Evolutionary conservation across 2,329 filamentous ascomycete genomes (phyloP), one percentile per base, ranked within the genome.

Genomic region (Juglanconis sp.): DNA sequence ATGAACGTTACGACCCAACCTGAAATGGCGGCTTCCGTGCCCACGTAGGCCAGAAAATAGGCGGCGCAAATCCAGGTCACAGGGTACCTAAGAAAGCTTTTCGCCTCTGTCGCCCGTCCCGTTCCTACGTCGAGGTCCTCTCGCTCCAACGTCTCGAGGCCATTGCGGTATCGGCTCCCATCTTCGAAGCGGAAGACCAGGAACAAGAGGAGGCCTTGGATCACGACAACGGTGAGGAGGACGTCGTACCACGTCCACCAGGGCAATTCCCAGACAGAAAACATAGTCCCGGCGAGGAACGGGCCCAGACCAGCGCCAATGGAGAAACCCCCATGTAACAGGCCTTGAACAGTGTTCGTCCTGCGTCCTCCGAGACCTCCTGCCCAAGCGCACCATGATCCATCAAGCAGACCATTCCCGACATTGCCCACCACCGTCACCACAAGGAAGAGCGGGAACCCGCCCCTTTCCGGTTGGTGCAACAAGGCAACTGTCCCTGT

Each of bases 1-100:
- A 79, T 79, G 68, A 76, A 80, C 0, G 76, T 73, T 1, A 79
- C 73, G 9, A 80, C 70, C 78, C 78, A 80, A 36, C 76, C 76
- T 3, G 75, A 78, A 0, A 79, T 76, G 0, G 74, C 73, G 24
- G 72, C 72, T 61, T 80, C 78, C 15, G 74, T 77, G 15, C 77
- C 77, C 4, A 79, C 73, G 60, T 79, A 78, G 4, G 73, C 69
- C 9, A 80, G 73, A 59, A 77, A 77, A 63, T 76, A 80, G 0
- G 68, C 67, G 1, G 76, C 74, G 42, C 76, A 78, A 10, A 76
- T 65, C 75, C 76, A 79, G 0, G 72, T 74, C 0, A 73, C 74
- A 1, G 59, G 66, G 44, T 74, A 67, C 1, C 50, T 67, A 59
- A 79, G 68, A 7, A 75, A 67, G 7, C 64, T 65, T 31, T 61